A percentile compares a stretch with the other conserved stretches of the same genome.
Evolutionary conservation across 225 moss, liverwort and hornwort genomes (phyloP).

Genomic region (Thuidium tamariscinum): DNA sequence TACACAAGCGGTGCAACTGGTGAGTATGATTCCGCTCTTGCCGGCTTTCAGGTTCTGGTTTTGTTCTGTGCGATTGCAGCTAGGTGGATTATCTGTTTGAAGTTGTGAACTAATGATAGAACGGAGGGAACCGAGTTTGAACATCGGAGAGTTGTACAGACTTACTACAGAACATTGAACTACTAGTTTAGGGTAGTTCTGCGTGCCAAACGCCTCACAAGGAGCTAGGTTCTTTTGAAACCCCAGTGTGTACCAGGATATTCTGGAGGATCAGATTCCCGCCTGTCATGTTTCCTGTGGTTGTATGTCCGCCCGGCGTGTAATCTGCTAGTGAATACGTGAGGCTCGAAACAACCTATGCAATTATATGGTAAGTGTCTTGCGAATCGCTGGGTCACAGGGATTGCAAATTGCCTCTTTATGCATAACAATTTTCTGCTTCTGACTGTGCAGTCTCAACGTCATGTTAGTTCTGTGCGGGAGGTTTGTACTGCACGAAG

Average conservation of each 20-base stretch:
- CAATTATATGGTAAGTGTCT: too few species aligned
- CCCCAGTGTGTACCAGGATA: too few species aligned
- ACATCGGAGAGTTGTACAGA: too few species aligned
- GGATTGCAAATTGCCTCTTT: background rate
- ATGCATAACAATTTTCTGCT: background rate
- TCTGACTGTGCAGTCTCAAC: background rate
- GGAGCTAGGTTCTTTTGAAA: background rate
- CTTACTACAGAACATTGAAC: too few species aligned
- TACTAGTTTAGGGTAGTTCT: too few species aligned
- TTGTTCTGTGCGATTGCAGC: background rate
- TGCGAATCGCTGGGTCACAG: fast-evolving
- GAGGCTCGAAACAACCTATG: background rate
- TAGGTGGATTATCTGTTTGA: background rate
- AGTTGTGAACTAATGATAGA: too few species aligned
- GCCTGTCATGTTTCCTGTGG: background rate
- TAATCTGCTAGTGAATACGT: background rate
- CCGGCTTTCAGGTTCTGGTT: too few species aligned
- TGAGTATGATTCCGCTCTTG: background rate
- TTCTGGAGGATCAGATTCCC: too few species aligned
- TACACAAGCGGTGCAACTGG: background rate
- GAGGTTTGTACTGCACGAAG: background rate
- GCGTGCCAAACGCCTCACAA: too few species aligned
- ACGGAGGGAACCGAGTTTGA: background rate
- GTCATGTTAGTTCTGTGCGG: background rate
- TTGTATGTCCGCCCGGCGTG: background rate